Conservation (phyloP, 495 filamentous ascomycete genomes). For the Podospora fimiseda region DNA sequence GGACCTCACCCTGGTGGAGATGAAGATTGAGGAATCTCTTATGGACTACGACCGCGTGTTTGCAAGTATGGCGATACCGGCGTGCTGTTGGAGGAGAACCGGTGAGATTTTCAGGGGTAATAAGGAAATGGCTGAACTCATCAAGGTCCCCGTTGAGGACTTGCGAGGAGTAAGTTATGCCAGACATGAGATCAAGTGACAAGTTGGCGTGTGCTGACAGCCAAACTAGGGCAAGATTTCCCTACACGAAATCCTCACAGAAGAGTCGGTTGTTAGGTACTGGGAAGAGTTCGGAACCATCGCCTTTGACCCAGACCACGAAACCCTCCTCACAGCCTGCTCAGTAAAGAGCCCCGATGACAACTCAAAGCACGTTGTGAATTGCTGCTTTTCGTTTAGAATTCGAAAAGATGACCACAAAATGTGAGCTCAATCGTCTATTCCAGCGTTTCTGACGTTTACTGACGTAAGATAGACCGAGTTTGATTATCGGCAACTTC, state of each 20-base stretch:
- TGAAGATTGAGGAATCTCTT: constrained; percentile 94
- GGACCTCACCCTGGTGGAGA: constrained; percentile 87
- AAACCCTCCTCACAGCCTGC: constrained; percentile 93
- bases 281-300: constrained; percentile 99
- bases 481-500: constrained; percentile 95
- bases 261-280: constrained; percentile 90
- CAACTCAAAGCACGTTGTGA: constrained; percentile 63
- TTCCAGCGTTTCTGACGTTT: too few relatives aligned
- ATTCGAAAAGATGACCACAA: constrained; percentile 91
- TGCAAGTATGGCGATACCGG: constrained; percentile 96
- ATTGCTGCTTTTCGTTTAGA: constrained; percentile 96
- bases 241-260: constrained; percentile 90
- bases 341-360: constrained; percentile 80
- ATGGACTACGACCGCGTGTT: constrained; percentile 99
- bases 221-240: constrained; percentile 94
- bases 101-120: constrained; percentile 98
- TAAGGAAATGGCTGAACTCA: constrained; percentile 96
- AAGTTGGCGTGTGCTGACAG: too few relatives aligned
- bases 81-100: constrained; percentile 94
- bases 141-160: constrained; percentile 84
- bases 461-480: constrained; percentile 56
- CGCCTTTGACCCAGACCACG: constrained; percentile 92
- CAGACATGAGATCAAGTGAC: neutral
- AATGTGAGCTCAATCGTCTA: constrained; percentile 90
- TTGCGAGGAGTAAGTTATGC: constrained; percentile 71